Base-by-base conservation (phyloP, 2,329 filamentous ascomycete genomes). In the Sporothrix euskadiensis region DNA sequence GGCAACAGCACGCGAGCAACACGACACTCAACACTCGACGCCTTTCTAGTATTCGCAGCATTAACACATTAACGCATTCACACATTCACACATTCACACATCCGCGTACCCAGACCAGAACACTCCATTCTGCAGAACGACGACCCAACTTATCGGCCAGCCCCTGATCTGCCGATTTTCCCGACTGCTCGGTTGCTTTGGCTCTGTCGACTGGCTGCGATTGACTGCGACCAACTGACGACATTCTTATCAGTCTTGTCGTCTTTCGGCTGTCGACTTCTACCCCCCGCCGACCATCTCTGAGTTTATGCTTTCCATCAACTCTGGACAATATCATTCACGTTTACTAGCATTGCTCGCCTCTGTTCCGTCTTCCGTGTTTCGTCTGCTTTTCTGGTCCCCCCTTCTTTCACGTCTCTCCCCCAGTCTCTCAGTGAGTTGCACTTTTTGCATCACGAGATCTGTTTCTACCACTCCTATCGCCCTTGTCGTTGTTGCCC, bases 101-200 rank as follows among this genome's bases (percentile, higher is more conserved):
- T 30, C 26, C 22, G 4, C 52, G 8, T 26, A 56, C 52, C 52
- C 52, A 56, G 52, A 56, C 65, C 26, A 52, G 14, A 52, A 68
- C 65, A 35, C 12, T 19, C 22, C 47, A 71, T 61, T 49, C 16
- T 47, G 66, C 30, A 26, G 35, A 54, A 56, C 49, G 19, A 41
- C 32, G 6, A n/a, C 9, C 49, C 65, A 68, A 16, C 41, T 16
- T 49, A 66, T 54, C 49, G 47, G 19, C 49, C 35, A 3, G 30
- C 32, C 66, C 66, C 66, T 69, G 66, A 57, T 32, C 47, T 69
- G 66, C 44, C 47, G 47, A 54, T 52, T 71, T 26, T 71, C 26
- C 69, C 68, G 68, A 22, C 68, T 70, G 52, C 39, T 59, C 16
- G 68, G 52, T 70, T 63, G 35, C 7, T 8, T 26, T 10, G 52